Evolutionary conservation across 2,329 filamentous ascomycete genomes (phyloP).

Genomic region (Talaromyces sp.): DNA sequence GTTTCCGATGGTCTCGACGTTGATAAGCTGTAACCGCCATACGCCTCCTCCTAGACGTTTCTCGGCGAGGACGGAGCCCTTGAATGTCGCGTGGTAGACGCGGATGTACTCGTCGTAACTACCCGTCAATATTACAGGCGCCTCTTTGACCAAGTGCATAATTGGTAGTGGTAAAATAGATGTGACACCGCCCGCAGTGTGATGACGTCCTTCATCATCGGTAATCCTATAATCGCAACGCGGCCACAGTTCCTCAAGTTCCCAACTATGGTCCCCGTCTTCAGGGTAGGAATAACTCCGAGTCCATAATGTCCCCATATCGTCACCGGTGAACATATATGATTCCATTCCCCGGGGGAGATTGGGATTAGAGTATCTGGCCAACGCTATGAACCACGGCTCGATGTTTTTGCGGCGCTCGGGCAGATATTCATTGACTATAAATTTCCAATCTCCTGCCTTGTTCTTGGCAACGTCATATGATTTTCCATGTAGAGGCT

Average conservation of each 20-base stretch:
- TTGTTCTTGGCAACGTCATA: neutral
- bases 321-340: conserved; percentile 41
- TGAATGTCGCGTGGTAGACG: conserved; percentile 47
- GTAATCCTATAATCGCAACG: conserved; percentile 23
- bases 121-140: conserved; percentile 71
- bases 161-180: conserved; percentile 70
- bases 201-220: conserved; percentile 56
- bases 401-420: conserved; percentile 37
- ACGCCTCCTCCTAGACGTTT: conserved; percentile 74
- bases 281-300: conserved; percentile 28
- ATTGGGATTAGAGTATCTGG: conserved; percentile 21
- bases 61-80: conserved; percentile 60
- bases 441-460: neutral
- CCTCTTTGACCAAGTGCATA: conserved; percentile 39
- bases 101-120: conserved; percentile 87
- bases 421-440: conserved; percentile 21
- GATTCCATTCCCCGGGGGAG: conserved; percentile 14
- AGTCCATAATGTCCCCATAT: conserved; percentile 39
- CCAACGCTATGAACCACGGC: conserved; percentile 42
- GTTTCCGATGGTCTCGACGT: neutral
- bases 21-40: conserved; percentile 71
- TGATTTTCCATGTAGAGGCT: conserved; percentile 28
- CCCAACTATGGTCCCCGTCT: conserved; percentile 7
- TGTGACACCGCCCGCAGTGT: conserved; percentile 76
- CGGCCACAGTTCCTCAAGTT: neutral